Evolutionary conservation across 805 yeast species (phyloP), one percentile per base, ranked within the genome.

Genomic region (Tetrapisispora taiwanensis): DNA sequence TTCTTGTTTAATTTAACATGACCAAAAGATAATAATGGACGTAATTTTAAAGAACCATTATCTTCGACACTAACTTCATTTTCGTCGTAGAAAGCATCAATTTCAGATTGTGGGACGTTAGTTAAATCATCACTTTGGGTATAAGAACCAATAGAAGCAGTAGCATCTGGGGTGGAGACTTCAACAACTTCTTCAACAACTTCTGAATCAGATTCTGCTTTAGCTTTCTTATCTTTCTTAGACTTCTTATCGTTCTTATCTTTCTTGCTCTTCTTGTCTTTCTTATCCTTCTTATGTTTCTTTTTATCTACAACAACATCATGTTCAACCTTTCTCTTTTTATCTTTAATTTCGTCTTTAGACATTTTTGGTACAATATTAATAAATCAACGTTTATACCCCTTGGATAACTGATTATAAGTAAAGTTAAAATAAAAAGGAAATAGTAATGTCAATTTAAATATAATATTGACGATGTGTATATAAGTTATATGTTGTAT

Each of bases 31-130:
- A 90, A 63, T 20, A 81, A 66, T 9, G 97, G 97, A 49, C 79
- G 73, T 42, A 83, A 60, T 17, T 70, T 61, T n/a, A 66, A 54
- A 31, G 69, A 60, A 13, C 47, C 39, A 28, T 84, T 79, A 58
- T 85, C 95, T 51, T 85, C 94, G 41, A 89, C 75, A 14, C 82
- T 73, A 41, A 88, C 89, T 52, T 84, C 90, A 62, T 89, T 85
- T 24, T 74, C 78, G 43, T 70, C 62, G 51, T 80, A 70, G 59
- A 84, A 92, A 7, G 68, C 64, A 39, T 77, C 80, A 45, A 84
- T 67, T 8, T 79, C 86, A 7, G 73, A 58, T 51, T 74, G 75
- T 6, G 81, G 68, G 35, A 71, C 58, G 17, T 60, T 49, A 14
- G 71, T 50, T 41, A 73, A 61, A 14, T 66, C 66, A 14, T 62